Evolutionary conservation across 1,284 basidiomycete genomes (phyloP), one percentile per base, ranked within the genome.

Genomic region (Volvariella surrecta): DNA sequence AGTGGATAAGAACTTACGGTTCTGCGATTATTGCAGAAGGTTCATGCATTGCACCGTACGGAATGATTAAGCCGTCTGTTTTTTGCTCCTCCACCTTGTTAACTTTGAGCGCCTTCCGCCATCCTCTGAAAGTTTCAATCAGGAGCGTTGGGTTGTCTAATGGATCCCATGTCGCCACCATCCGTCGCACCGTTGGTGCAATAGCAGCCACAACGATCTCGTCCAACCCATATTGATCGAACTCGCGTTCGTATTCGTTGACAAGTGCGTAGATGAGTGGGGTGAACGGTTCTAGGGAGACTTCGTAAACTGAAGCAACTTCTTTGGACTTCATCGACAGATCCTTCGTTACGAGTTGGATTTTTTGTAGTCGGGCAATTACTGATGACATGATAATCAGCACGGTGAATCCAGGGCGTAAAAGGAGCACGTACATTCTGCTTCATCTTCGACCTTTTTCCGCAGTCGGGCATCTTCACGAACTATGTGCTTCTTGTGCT

Each of bases 151-250:
- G 85, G 34, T 87, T 71, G 45, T 79, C 67, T 2, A 92, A 63
- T 1, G 89, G 88, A 42, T 79, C 64, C 89, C 89, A 93, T 18
- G 64, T 66, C 0, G 74, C 60, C 32, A 85, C 68, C 61, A 82
- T 70, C 17, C 80, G 69, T 34, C 82, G 78, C 18, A 91, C 81
- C 3, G 81, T 64, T 1, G 92, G 91, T 4, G 84, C 76, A 44
- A 98, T 83, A 1, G 93, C 89, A 31, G 85, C 93, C 1, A 99
- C 88, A 1, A 96, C 77, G 11, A 97, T 79, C 56, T 98, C 94
- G 54, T 99, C 96, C 18, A 97, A 63, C 8, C 73, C 69, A 57
- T 92, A 84, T 50, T 66, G 71, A 37, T 85, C 80, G 54, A 92
- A 94, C 57, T 98, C 94, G 11, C 68, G 63, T 1, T 79, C 67